phyloP scores from a whole-genome alignment of 495 filamentous ascomycete species.

The Annulohypoxylon nitens region DNA sequence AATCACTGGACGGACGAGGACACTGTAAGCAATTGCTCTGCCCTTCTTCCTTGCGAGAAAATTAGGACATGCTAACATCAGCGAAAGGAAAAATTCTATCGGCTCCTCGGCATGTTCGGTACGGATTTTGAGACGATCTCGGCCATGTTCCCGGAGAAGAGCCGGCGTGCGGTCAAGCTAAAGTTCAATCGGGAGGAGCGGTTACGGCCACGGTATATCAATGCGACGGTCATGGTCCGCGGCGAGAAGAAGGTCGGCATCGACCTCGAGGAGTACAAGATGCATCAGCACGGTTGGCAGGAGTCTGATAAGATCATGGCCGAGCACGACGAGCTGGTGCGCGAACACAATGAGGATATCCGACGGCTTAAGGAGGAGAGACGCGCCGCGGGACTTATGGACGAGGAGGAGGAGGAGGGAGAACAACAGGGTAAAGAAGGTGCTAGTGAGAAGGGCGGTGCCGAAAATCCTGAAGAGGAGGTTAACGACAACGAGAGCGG shows the following conservation, averaged over 20 bases:
- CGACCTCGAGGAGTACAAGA: constrained; percentile 75
- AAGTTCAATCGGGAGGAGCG: constrained; percentile 95
- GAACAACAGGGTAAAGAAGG: constrained; percentile 53
- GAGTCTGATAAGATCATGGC: constrained; percentile 74
- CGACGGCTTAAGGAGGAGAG: constrained; percentile 58
- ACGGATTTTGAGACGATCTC: constrained; percentile 93
- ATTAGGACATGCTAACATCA: constrained; percentile 10
- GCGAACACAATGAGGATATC: constrained; percentile 72
- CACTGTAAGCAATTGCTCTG: constrained; percentile 67
- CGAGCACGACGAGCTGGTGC: constrained; percentile 74
- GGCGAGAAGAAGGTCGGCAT: constrained; percentile 68
- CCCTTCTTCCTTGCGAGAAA: background rate
- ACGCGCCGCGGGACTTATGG: constrained; percentile 48
- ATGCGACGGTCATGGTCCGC: constrained; percentile 69
- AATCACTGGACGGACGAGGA: constrained; percentile 81
- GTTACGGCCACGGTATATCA: constrained; percentile 76
- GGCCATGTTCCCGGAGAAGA: constrained; percentile 81
- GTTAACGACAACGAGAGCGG: background rate
- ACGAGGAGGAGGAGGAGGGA: constrained; percentile 55
- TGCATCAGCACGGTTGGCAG: constrained; percentile 69
- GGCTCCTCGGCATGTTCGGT: constrained; percentile 86
- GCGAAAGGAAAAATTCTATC: constrained; percentile 78
- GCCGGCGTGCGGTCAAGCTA: constrained; percentile 82
- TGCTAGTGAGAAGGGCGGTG: constrained; percentile 36
- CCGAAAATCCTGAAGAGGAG: constrained; percentile 16